Evolutionary conservation across 495 filamentous ascomycete genomes (phyloP).

Genomic region (Xylaria telfairii): DNA sequence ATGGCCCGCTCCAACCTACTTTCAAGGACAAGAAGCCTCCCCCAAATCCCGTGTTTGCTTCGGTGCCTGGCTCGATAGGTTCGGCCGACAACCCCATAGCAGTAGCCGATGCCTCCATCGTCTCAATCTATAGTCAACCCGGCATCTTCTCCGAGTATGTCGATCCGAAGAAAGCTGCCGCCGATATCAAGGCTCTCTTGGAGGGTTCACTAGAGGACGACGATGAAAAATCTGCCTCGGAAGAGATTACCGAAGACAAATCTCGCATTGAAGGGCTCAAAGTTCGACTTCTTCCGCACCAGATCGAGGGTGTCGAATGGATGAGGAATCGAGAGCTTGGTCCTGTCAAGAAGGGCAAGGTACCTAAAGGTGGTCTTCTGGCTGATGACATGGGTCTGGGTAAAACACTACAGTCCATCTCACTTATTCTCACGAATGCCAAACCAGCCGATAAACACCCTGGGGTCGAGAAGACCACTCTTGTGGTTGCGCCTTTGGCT

Average conservation of each 20-base stretch:
- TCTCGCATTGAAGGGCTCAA: conserved; percentile 70
- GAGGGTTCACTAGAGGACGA: conserved; percentile 89
- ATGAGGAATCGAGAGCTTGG: conserved; percentile 90
- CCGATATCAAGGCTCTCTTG: conserved; percentile 85
- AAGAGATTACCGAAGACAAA: conserved; percentile 60
- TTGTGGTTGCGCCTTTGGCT: conserved; percentile 93
- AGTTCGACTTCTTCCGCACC: conserved; percentile 87
- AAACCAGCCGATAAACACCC: conserved; percentile 69
- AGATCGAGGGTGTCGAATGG: conserved; percentile 90
- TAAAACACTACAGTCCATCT: conserved; percentile 83
- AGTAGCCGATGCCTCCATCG: conserved; percentile 34
- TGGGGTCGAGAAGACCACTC: conserved; percentile 74
- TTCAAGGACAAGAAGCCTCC: conserved; percentile 44
- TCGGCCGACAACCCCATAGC: conserved; percentile 37
- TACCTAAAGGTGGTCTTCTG: conserved; percentile 85
- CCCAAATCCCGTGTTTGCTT: conserved; percentile 46
- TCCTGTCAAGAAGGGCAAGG: conserved; percentile 72
- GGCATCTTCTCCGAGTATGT: conserved; percentile 72
- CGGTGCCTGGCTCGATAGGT: conserved; percentile 30
- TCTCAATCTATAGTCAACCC: conserved; percentile 45
- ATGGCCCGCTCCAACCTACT: conserved; percentile 46
- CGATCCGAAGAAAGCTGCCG: conserved; percentile 75
- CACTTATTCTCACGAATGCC: conserved; percentile 80
- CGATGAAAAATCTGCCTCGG: conserved; percentile 58
- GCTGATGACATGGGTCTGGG: conserved; percentile 89